Conservation (phyloP, 1,139 yeast genomes). For the Nakaseomyces kungkrabaensis region DNA sequence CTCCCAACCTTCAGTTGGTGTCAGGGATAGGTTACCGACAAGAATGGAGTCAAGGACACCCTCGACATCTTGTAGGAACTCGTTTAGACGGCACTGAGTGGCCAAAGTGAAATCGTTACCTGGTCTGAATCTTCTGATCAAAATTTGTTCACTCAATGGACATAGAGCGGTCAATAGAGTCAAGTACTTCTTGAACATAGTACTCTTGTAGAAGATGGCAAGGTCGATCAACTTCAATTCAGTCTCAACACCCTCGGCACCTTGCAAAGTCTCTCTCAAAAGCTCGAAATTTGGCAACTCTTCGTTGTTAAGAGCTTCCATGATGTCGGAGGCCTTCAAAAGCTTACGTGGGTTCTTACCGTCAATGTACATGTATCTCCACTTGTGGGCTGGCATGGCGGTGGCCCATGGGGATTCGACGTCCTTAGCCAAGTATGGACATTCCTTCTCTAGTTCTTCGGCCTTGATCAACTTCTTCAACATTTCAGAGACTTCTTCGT, state of each 20-base stretch:
- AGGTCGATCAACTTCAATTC: slow-evolving; percentile 39
- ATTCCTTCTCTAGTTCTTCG: slow-evolving; percentile 46
- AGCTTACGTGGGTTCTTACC: slow-evolving; percentile 38
- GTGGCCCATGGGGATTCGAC: slow-evolving; percentile 74
- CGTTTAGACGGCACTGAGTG: slow-evolving; percentile 50
- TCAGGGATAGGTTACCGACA: slow-evolving; percentile 62
- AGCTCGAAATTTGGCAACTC: slow-evolving; percentile 47
- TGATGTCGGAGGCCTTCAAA: slow-evolving; percentile 24
- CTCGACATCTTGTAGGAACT: slow-evolving; percentile 26
- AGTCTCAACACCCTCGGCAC: slow-evolving; percentile 11
- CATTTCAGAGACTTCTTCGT: slow-evolving; percentile 40
- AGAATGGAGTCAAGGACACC: slow-evolving; percentile 31
- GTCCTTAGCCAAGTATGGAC: slow-evolving; percentile 51
- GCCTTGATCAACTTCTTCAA: slow-evolving; percentile 42
- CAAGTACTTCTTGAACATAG: slow-evolving; percentile 64
- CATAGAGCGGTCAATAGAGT: slow-evolving; percentile 51
- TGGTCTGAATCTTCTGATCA: slow-evolving; percentile 84
- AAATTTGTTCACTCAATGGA: slow-evolving; percentile 55
- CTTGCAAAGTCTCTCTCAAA: slow-evolving; percentile 19
- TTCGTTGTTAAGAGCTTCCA: slow-evolving; percentile 32
- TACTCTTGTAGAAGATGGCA: slow-evolving; percentile 50
- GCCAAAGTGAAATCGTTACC: slow-evolving; percentile 92
- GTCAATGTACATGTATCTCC: slow-evolving; percentile 74
- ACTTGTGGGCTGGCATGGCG: slow-evolving; percentile 91
- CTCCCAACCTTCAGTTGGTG: slow-evolving; percentile 78